Percentiles rank a stretch among this genome's conserved stretches.
Conservation (phyloP, 2,329 filamentous ascomycete species). For the Endoconidiophora polonica region DNA sequence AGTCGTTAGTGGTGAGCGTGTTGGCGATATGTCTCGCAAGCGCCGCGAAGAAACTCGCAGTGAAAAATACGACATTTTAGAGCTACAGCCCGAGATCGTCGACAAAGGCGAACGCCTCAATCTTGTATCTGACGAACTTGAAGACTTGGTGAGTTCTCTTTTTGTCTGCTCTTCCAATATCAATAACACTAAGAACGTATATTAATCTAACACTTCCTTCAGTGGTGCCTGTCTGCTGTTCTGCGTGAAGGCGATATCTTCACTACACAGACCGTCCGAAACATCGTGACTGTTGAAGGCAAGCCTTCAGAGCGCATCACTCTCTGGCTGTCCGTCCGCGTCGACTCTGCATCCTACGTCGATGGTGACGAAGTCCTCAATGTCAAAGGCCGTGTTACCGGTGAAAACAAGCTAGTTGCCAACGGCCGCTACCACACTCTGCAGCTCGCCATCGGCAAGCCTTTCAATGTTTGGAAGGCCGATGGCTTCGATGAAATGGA, state of each 20-base stretch:
- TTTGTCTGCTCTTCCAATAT: background rate
- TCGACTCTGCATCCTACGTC: constrained; percentile 42
- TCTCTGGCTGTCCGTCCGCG: constrained; percentile 38
- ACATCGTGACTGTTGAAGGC: constrained; percentile 35
- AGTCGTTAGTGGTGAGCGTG: background rate
- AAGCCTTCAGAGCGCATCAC: constrained; percentile 35
- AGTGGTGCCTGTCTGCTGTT: constrained; percentile 30
- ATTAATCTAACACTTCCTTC: too few species aligned
- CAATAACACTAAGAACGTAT: too few species aligned
- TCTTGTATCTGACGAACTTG: constrained; percentile 28
- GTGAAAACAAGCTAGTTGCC: constrained; percentile 35
- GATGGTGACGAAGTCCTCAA: constrained; percentile 37
- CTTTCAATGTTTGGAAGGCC: constrained; percentile 76
- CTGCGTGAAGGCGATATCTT: constrained; percentile 37
- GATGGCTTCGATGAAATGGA: constrained; percentile 82
- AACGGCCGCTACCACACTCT: constrained; percentile 43
- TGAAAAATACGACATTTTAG: background rate
- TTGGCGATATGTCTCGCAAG: too few species aligned
- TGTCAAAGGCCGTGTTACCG: constrained; percentile 36
- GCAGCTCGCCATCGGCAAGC: constrained; percentile 72
- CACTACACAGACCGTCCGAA: constrained; percentile 38
- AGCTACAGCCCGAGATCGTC: constrained; percentile 20
- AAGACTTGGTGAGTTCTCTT: constrained; percentile 27
- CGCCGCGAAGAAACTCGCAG: background rate
- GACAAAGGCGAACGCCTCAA: constrained; percentile 25